Evolutionary conservation across 441 rosid genomes (phyloP).

Genomic region (Adansonia rubrostipa): DNA sequence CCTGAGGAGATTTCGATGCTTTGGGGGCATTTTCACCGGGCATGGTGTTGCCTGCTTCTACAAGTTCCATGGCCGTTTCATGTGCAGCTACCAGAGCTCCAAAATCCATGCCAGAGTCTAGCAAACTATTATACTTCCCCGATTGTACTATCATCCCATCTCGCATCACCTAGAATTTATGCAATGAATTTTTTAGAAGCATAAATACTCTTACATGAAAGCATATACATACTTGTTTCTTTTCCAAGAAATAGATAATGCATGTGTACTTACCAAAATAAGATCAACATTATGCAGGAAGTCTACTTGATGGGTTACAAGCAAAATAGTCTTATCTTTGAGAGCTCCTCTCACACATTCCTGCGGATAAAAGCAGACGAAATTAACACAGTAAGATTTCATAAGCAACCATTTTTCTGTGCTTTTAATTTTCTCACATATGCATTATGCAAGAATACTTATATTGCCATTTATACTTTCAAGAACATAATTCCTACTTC

Average conservation of each 20-base stretch:
- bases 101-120: constrained; percentile 67
- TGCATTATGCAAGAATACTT: background rate
- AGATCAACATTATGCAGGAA: constrained; percentile 84
- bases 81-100: constrained; percentile 82
- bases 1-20: constrained; percentile 36
- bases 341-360: constrained; percentile 89
- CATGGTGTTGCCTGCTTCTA: constrained; percentile 54
- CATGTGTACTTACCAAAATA: constrained; percentile 56
- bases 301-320: constrained; percentile 94
- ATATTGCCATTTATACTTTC: background rate
- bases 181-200: background rate
- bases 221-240: background rate
- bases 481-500: background rate
- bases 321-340: constrained; percentile 77
- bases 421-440: background rate
- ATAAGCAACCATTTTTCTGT: background rate
- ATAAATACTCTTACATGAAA: background rate
- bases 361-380: constrained; percentile 40
- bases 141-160: constrained; percentile 85
- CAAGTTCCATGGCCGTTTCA: constrained; percentile 88
- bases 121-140: constrained; percentile 68
- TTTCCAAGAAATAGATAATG: background rate
- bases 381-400: constrained; percentile 22
- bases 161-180: constrained; percentile 67
- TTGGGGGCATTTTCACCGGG: constrained; percentile 42